Base-by-base conservation (phyloP, 2,329 filamentous ascomycete species). In the Laburnicola sp. region DNA sequence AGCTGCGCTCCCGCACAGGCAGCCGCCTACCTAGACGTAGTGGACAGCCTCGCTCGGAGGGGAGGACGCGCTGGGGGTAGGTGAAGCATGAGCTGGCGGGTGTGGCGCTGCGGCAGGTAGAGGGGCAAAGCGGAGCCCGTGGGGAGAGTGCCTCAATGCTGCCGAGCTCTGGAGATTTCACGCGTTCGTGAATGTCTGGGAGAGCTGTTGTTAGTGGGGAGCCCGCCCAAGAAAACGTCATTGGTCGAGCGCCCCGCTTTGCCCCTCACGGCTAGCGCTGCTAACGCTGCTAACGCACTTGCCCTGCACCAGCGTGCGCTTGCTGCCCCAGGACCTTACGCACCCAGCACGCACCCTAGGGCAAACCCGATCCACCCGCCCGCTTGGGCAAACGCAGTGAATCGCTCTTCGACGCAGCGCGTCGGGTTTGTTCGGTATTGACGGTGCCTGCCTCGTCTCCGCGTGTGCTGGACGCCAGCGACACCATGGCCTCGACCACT, bases 11-110 rank as follows among this genome's bases (percentile, higher is more conserved):
- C 22, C 4, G 38, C 44, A 57, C 54, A 62, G 54, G 59, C 59
- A 54, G 45, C 48, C 44, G 50, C 47, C 50, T 51, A 36, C 56
- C 56, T 56, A 64, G 60, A 60, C 59, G 61, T 62, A 62, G 48
- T 58, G 57, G 54, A 55, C 53, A 48, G 52, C 56, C 63, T 55
- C 64, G 56, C 63, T 50, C 56, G 50, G 49, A 40, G 52, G 58
- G 43, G 56, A 49, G 46, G 35, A 41, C 40, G 46, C 27, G 58
- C 52, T 59, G 54, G 26, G 42, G 50, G 31, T 40, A 51, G 48
- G 55, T 54, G 57, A 48, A 64, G 61, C 65, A 70, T 69, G 59
- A 60, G 64, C 62, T 59, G 53, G 51, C 54, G 45, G 23, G 43
- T 23, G 41, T 32, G 53, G 30, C 23, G 50, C 45, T 34, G 48